phyloP scores from a whole-genome alignment of 2,329 filamentous ascomycete species.

The Nemania sp. region DNA sequence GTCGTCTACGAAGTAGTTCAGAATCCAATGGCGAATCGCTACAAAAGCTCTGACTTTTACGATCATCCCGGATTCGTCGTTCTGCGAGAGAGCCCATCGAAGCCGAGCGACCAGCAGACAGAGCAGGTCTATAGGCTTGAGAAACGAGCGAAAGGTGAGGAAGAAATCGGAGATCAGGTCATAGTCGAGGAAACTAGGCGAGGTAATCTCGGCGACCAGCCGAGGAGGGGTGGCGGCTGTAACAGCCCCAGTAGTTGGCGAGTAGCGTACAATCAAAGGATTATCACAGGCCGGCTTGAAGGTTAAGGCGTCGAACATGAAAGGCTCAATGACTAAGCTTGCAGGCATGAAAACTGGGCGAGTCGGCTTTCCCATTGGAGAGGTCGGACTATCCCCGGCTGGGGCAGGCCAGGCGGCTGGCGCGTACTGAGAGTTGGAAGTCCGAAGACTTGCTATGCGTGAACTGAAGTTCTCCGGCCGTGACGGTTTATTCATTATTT shows the following conservation, averaged over 20 bases:
- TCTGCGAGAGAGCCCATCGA: constrained; percentile 80
- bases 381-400: constrained; percentile 32
- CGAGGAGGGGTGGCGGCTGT: constrained; percentile 88
- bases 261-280: constrained; percentile 80
- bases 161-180: constrained; percentile 98
- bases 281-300: constrained; percentile 81
- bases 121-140: constrained; percentile 76
- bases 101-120: constrained; percentile 84
- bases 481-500: constrained; percentile 37
- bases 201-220: constrained; percentile 94
- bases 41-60: constrained; percentile 97
- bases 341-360: constrained; percentile 55
- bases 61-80: constrained; percentile 85
- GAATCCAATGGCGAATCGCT: constrained; percentile 91
- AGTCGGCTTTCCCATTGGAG: constrained; percentile 47
- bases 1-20: constrained; percentile 97
- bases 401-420: constrained; percentile 31
- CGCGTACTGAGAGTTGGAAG: constrained; percentile 43
- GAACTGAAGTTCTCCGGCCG: constrained; percentile 39
- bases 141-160: constrained; percentile 87
- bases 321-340: constrained; percentile 64
- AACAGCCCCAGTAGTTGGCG: constrained; percentile 71
- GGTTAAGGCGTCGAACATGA: constrained; percentile 81
- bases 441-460: constrained; percentile 45
- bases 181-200: constrained; percentile 93